A percentile compares a stretch with the other conserved stretches of the same genome.
Conservation (phyloP, 805 yeast genomes). For the Metschnikowia anglica region DNA sequence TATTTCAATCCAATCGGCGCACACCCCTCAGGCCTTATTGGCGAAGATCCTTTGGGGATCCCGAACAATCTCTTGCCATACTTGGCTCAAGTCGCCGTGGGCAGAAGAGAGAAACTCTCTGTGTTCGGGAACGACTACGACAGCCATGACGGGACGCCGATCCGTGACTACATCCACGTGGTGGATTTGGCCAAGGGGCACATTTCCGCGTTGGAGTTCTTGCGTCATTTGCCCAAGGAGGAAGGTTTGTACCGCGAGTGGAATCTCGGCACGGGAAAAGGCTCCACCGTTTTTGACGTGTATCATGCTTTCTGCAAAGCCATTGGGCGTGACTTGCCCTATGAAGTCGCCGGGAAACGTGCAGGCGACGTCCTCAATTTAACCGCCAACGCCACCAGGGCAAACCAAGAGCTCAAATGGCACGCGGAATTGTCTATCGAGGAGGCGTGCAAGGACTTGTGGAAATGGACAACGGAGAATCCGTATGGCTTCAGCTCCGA, state of each 20-base stretch:
- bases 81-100: constrained; percentile 75
- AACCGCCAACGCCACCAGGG: constrained; percentile 69
- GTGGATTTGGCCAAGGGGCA: constrained; percentile 79
- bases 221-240: constrained; percentile 31
- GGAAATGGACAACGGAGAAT: constrained; percentile 74
- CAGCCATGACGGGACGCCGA: constrained; percentile 76
- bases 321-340: constrained; percentile 62
- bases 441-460: constrained; percentile 67
- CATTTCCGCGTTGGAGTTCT: constrained; percentile 63
- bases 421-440: constrained; percentile 52
- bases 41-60: constrained; percentile 77
- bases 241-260: constrained; percentile 67
- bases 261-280: constrained; percentile 82
- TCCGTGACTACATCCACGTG: constrained; percentile 79
- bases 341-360: constrained; percentile 63
- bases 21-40: constrained; percentile 75
- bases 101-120: constrained; percentile 61
- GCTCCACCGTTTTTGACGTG: constrained; percentile 76
- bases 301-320: constrained; percentile 62
- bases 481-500: constrained; percentile 56
- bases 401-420: constrained; percentile 68
- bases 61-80: constrained; percentile 77
- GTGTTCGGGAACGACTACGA: constrained; percentile 73
- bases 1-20: constrained; percentile 88
- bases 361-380: constrained; percentile 75